These are phyloP conservation scores for Saccharomyces hybrid DNA, from an alignment of 1,139 yeast species.

Conservation along the genomic window DNA sequence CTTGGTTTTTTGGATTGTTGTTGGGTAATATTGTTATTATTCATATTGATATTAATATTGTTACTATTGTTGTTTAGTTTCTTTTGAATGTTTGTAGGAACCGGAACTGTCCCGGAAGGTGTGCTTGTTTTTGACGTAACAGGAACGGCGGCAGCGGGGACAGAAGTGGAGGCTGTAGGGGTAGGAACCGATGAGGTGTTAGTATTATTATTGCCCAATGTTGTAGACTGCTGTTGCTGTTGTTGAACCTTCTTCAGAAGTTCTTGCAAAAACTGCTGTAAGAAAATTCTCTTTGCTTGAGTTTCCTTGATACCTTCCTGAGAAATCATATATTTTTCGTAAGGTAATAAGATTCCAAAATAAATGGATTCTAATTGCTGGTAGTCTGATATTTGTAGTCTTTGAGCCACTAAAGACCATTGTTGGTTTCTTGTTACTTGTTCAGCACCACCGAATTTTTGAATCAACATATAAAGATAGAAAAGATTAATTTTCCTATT, in stretches of 20 bases:
- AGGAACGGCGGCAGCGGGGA: slow-evolving; percentile 5
- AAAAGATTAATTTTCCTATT: slow-evolving; percentile 63
- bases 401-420: slow-evolving; percentile 45
- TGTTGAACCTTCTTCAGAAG: slow-evolving; percentile 23
- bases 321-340: slow-evolving; percentile 63
- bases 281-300: slow-evolving; percentile 45
- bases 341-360: slow-evolving; percentile 55
- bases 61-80: not conserved
- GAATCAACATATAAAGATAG: slow-evolving; percentile 59
- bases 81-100: not conserved
- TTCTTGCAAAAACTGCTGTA: slow-evolving; percentile 37
- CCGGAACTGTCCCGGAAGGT: not conserved
- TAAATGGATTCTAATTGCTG: slow-evolving; percentile 57
- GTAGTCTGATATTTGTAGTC: slow-evolving; percentile 41
- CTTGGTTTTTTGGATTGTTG: slow-evolving; percentile 25
- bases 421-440: slow-evolving; percentile 45
- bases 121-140: slow-evolving; percentile 4
- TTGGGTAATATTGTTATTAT: slow-evolving; percentile 12
- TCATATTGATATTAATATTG: slow-evolving; percentile 1
- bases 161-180: slow-evolving; percentile 11
- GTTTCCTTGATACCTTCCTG: slow-evolving; percentile 62
- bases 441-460: slow-evolving; percentile 67
- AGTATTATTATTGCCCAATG: slow-evolving; percentile 7
- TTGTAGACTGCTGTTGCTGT: slow-evolving; percentile 6
- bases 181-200: slow-evolving; percentile 17